Evolutionary conservation across 2,329 filamentous ascomycete genomes (phyloP).

Genomic region (Daldinia eschscholtzii): DNA sequence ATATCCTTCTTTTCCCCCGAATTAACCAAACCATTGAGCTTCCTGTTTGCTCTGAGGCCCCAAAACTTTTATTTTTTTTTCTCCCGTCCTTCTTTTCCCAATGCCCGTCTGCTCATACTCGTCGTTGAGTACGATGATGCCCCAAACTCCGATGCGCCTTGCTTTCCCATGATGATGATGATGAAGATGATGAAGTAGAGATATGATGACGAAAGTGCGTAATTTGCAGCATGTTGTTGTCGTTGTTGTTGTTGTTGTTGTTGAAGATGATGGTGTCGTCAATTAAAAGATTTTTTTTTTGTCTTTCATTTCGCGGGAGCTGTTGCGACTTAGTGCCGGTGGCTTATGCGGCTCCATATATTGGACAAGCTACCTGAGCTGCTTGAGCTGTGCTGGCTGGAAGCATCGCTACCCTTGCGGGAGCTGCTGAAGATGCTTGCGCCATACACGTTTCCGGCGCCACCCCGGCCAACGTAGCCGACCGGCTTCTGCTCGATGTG

Average conservation of each 20-base stretch:
- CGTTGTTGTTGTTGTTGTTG: conserved; percentile 1
- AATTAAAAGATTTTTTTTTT: not conserved
- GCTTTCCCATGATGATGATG: conserved; percentile 21
- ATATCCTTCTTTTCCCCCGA: conserved; percentile 23
- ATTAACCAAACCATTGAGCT: conserved; percentile 38
- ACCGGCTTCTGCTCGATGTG: conserved; percentile 65
- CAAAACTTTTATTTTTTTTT: conserved; percentile 32
- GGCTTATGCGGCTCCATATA: conserved; percentile 59
- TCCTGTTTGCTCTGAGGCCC: conserved; percentile 54
- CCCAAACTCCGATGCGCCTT: conserved; percentile 41
- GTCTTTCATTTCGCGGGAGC: not conserved
- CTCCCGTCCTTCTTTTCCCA: conserved; percentile 7
- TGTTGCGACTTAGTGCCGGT: conserved; percentile 45
- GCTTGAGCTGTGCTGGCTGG: conserved; percentile 48
- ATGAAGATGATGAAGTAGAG: conserved; percentile 15
- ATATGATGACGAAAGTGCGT: conserved; percentile 30
- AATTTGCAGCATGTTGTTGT: conserved; percentile 13
- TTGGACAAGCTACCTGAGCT: conserved; percentile 50
- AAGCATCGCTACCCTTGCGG: conserved; percentile 52
- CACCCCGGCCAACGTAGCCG: conserved; percentile 73
- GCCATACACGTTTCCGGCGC: conserved; percentile 69
- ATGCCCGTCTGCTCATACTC: not conserved
- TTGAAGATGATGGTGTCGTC: conserved; percentile 1
- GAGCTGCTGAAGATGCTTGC: conserved; percentile 2
- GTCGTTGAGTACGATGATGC: conserved; percentile 11